Evolutionary conservation across 129 eudicot species (phyloP), one percentile per base, ranked within the genome.

Genomic region (Chrysanthemum seticuspe): DNA sequence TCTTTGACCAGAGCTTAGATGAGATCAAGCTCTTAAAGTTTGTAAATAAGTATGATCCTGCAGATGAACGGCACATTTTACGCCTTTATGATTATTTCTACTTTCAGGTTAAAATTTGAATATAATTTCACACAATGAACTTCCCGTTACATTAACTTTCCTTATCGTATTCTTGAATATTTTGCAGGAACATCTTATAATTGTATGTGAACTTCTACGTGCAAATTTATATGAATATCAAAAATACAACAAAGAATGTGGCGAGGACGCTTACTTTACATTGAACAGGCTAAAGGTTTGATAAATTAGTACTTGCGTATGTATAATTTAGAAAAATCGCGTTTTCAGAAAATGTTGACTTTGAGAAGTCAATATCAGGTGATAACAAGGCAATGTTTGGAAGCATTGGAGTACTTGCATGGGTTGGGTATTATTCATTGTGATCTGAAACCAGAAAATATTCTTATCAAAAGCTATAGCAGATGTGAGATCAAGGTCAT

Each of bases 21-120:
- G 99, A 95, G 78, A 90, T 95, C 70, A 95, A 95, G 76, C 99
- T 95, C 82, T 81, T 95, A 15, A 95, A 95, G 76, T 86, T 81
- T 77, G 99, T 95, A 10, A 95, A 95, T 81, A 95, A 88, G 81
- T 88, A 91, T 71, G 99, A 95, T 78, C 99, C 96, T 2, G 83
- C 80, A 66, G 95, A 95, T 55, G 85, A 86, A 75, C 87, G 56
- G 66, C 99, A 95, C 82, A 85, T 95, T 77, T 70, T 95, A 68
- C 99, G 99, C 11, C 91, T 95, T 55, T 95, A 90, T 74, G 99
- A 91, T 80, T 95, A 95, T 86, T 95, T 95, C 78, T 95, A 95
- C 79, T 76, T 81, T 79, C 99, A 91, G 96, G 98, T 94, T 71
- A 63, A 59, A 76, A 59, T 51, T 13, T 73, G 63, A 56, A 62